A percentile compares a stretch with the other conserved stretches of the same genome.
phyloP scores from a whole-genome alignment of 768 basidiomycete genomes.

The Mrakia blollopis region DNA sequence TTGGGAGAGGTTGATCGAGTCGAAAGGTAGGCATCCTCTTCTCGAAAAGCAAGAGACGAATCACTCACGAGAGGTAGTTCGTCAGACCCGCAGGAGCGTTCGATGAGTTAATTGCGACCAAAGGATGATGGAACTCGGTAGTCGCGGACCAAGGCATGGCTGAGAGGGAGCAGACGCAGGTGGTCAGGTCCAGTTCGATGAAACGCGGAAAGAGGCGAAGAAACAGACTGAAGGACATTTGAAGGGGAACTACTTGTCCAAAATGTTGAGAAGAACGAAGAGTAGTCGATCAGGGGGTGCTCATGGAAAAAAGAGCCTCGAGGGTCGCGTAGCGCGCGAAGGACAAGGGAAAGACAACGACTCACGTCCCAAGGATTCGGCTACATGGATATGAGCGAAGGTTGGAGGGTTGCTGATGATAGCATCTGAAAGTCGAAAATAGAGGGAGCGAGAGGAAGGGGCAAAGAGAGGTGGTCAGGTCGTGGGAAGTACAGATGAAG shows the following conservation, averaged over 20 bases:
- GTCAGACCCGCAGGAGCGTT: conserved; percentile 56
- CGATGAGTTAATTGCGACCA: conserved; percentile 56
- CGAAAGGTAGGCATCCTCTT: no score
- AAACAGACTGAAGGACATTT: not conserved
- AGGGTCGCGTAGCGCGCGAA: conserved; percentile 54
- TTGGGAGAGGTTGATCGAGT: no score
- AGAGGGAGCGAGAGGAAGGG: no score
- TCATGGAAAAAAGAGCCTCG: no score
- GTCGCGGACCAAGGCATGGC: conserved; percentile 63
- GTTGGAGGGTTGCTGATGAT: conserved; percentile 67
- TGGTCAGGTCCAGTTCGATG: not conserved
- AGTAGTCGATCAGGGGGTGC: no score
- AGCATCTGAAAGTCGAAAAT: conserved; percentile 46
- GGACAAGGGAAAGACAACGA: conserved; percentile 43
- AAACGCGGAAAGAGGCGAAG: no score
- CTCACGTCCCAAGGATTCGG: conserved; percentile 55
- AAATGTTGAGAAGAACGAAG: no score
- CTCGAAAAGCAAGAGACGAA: no score
- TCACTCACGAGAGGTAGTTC: conserved; percentile 41
- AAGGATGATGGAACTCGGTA: conserved; percentile 57
- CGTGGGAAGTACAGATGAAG: no score
- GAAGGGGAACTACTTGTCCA: not conserved
- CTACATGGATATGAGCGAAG: conserved; percentile 62
- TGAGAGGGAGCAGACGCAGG: conserved; percentile 34
- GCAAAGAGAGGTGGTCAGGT: no score